A percentile compares a stretch with the other conserved stretches of the same genome.
These are phyloP conservation scores for Kwoniella dendrophila DNA, from an alignment of 768 basidiomycete genomes.

Conservation along the genomic window DNA sequence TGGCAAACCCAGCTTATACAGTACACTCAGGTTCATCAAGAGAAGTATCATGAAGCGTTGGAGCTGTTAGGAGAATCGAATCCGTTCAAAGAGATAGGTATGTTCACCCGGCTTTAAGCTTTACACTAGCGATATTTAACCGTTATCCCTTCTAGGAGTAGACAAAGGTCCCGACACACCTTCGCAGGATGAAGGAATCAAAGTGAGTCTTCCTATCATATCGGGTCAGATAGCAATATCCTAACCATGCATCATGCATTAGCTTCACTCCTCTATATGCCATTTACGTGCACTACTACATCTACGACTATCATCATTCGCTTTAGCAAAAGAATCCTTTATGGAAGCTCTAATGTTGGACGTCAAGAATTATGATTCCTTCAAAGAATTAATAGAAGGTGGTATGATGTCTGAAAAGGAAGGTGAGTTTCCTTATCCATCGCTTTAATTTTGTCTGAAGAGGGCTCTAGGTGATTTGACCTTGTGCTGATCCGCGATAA, in stretches of 20 bases:
- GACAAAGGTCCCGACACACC: constrained; percentile 70
- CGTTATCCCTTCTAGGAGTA: constrained; percentile 57
- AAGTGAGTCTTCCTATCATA: constrained; percentile 61
- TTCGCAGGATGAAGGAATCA: constrained; percentile 89
- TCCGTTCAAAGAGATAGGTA: constrained; percentile 76
- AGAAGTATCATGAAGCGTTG: constrained; percentile 86
- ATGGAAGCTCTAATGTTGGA: constrained; percentile 93
- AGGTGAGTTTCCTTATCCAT: constrained; percentile 62
- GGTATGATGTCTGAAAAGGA: constrained; percentile 97
- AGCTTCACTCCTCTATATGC: constrained; percentile 98
- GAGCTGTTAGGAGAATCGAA: constrained; percentile 93
- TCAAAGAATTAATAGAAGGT: constrained; percentile 82
- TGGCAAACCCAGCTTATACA: constrained; percentile 20
- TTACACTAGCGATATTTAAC: background rate
- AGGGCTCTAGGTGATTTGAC: background rate
- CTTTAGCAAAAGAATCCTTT: constrained; percentile 89
- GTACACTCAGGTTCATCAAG: constrained; percentile 69
- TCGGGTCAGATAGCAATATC: background rate
- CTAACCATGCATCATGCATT: constrained; percentile 9
- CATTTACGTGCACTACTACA: constrained; percentile 89
- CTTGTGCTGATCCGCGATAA: constrained; percentile 4
- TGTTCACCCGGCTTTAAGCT: constrained; percentile 21
- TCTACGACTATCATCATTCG: constrained; percentile 86
- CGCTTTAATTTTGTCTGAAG: background rate
- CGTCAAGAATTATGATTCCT: constrained; percentile 95